phyloP scores from a whole-genome alignment of 768 basidiomycete genomes.

The Suillus fuscotomentosus region DNA sequence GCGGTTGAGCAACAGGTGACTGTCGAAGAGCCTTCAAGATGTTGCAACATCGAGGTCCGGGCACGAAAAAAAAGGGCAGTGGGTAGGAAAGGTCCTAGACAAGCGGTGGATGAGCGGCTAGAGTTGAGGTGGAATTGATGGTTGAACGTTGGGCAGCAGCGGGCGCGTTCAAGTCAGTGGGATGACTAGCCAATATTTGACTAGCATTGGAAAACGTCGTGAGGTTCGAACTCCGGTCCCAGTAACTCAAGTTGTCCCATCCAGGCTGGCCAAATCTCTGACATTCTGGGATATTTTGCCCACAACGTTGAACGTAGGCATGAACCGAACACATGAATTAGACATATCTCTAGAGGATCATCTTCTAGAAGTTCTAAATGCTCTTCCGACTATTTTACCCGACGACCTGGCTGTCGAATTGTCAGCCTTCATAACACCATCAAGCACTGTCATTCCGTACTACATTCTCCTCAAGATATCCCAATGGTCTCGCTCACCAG shows the following conservation, averaged over 20 bases:
- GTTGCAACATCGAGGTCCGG: neutral
- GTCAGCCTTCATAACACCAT: slow-evolving; percentile 31
- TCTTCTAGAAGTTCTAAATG: slow-evolving; percentile 47
- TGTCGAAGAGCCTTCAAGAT: neutral
- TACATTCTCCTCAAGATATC: slow-evolving; percentile 56
- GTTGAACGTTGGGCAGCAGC: too few relatives aligned
- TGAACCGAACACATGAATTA: slow-evolving; percentile 25
- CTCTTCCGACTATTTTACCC: slow-evolving; percentile 49
- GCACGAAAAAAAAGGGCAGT: too few relatives aligned
- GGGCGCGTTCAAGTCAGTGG: too few relatives aligned
- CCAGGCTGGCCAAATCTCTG: too few relatives aligned
- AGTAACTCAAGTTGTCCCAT: too few relatives aligned
- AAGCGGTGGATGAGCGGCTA: too few relatives aligned
- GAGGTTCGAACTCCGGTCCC: too few relatives aligned
- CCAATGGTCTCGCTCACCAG: slow-evolving; percentile 61
- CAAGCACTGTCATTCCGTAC: slow-evolving; percentile 54
- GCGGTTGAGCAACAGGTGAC: neutral
- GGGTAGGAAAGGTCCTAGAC: too few relatives aligned
- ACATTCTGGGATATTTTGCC: too few relatives aligned
- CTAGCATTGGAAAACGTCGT: too few relatives aligned
- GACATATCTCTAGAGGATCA: slow-evolving; percentile 71
- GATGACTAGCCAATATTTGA: too few relatives aligned
- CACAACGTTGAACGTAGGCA: neutral
- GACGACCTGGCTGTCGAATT: slow-evolving; percentile 42
- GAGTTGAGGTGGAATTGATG: too few relatives aligned